phyloP scores from a whole-genome alignment of 2,329 filamentous ascomycete species.

The Beauveria brongniartii region DNA sequence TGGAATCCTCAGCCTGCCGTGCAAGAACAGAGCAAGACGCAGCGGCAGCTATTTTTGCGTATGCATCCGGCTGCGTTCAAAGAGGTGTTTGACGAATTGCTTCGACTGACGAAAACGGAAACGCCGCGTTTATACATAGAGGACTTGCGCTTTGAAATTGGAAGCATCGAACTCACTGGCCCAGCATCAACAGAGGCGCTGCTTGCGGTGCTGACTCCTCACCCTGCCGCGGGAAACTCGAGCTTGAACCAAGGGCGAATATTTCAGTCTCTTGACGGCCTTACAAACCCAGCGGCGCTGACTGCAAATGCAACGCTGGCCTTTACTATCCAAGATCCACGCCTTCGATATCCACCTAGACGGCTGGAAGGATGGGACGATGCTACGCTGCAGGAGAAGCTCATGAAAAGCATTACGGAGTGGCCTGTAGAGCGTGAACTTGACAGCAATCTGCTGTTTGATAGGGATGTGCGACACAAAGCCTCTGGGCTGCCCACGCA shows the following conservation, averaged over 20 bases:
- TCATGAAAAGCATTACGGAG: slow-evolving; percentile 53
- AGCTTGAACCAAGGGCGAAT: slow-evolving; percentile 34
- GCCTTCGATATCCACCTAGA: slow-evolving; percentile 67
- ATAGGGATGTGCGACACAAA: slow-evolving; percentile 54
- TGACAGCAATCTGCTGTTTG: slow-evolving; percentile 53
- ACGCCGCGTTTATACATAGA: slow-evolving; percentile 56
- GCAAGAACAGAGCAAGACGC: slow-evolving; percentile 17
- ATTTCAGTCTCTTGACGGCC: slow-evolving; percentile 44
- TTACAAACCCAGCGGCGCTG: slow-evolving; percentile 62
- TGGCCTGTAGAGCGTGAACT: slow-evolving; percentile 58
- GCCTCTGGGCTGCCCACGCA: slow-evolving; percentile 65
- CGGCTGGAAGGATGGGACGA: slow-evolving; percentile 36
- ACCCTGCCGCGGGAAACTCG: slow-evolving; percentile 23
- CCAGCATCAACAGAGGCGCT: slow-evolving; percentile 76
- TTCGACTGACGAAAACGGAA: slow-evolving; percentile 49
- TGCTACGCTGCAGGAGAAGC: slow-evolving; percentile 26
- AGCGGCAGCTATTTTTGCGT: slow-evolving; percentile 55
- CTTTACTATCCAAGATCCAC: slow-evolving; percentile 71
- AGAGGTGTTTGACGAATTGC: slow-evolving; percentile 57
- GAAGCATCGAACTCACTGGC: slow-evolving; percentile 48
- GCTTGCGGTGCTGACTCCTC: slow-evolving; percentile 56
- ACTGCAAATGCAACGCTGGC: slow-evolving; percentile 62
- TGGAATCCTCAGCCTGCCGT: slow-evolving; percentile 52
- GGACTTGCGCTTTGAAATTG: slow-evolving; percentile 61
- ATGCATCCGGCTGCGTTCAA: slow-evolving; percentile 76